Percentiles rank a stretch among this genome's conserved stretches.
Evolutionary conservation across 1,139 yeast species (phyloP).

Genomic region (Protomyces pachydermus): DNA sequence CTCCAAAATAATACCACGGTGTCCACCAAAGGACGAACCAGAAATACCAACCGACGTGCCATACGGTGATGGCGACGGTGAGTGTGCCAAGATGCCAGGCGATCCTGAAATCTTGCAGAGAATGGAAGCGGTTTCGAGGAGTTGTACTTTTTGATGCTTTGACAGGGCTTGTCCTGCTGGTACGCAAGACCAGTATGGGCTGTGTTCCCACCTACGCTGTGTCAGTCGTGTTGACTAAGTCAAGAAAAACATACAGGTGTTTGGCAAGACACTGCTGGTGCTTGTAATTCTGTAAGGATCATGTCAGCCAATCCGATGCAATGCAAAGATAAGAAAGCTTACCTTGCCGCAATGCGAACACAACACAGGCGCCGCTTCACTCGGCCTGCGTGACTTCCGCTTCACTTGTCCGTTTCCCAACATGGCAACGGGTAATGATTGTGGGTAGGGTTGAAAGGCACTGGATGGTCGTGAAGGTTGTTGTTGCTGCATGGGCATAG

Average conservation of each 20-base stretch:
- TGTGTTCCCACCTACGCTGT: constrained; percentile 18
- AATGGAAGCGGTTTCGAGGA: constrained; percentile 24
- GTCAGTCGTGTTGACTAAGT: not conserved
- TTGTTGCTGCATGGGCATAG: not conserved
- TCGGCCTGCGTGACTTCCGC: constrained; percentile 14
- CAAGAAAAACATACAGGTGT: not conserved
- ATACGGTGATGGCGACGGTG: constrained; percentile 21
- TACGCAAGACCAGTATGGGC: constrained; percentile 21
- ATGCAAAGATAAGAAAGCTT: not conserved
- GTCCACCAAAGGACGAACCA: constrained; percentile 3
- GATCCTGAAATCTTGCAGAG: constrained; percentile 21
- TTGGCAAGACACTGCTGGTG: constrained; percentile 25
- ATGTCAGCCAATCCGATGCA: not conserved
- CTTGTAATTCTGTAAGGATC: constrained; percentile 12
- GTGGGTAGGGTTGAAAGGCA: not conserved
- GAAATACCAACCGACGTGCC: constrained; percentile 13
- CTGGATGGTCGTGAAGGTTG: not conserved
- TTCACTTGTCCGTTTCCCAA: not conserved
- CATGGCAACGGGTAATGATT: not conserved
- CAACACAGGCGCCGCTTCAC: constrained; percentile 24
- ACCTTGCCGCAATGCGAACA: constrained; percentile 26
- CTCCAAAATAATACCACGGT: constrained; percentile 17
- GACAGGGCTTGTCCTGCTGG: constrained; percentile 20
- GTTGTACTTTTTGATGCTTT: constrained; percentile 24
- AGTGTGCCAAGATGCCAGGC: constrained; percentile 8